These are phyloP conservation scores for Epicoccum sorghinum DNA, from an alignment of 2,329 filamentous ascomycete species.

Conservation along the genomic window DNA sequence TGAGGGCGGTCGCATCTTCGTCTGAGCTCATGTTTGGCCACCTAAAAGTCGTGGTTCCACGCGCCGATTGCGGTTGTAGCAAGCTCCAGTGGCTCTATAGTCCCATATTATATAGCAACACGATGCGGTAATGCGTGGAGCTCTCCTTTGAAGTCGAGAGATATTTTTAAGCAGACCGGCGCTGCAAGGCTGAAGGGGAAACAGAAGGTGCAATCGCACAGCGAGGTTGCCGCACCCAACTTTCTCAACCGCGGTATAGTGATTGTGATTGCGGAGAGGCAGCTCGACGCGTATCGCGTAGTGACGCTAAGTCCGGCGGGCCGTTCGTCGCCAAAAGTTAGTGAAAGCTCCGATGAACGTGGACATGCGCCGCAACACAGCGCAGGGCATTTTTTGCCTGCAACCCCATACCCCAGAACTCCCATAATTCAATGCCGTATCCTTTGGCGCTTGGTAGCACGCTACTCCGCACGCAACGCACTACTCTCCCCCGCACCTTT, in stretches of 20 bases:
- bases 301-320: slow-evolving; percentile 6
- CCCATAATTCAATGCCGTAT: slow-evolving; percentile 28
- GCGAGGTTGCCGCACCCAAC: not conserved
- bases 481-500: slow-evolving; percentile 22
- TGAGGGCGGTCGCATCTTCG: slow-evolving; percentile 31
- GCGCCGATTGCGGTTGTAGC: not conserved
- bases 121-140: not conserved
- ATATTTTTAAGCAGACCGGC: not conserved
- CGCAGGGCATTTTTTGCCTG: not conserved
- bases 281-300: slow-evolving; percentile 3
- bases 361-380: not conserved
- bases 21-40: slow-evolving; percentile 32
- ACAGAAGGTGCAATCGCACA: not conserved
- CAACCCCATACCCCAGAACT: no score
- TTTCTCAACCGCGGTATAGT: not conserved
- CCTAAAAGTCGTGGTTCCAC: not conserved
- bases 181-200: not conserved
- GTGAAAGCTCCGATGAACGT: slow-evolving; percentile 6
- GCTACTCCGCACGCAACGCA: slow-evolving; percentile 23
- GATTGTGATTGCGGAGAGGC: not conserved
- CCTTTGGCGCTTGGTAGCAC: slow-evolving; percentile 20
- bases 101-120: not conserved
- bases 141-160: not conserved
- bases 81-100: not conserved
- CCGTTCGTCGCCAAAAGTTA: slow-evolving; percentile 12